Conservation (phyloP, 2,329 filamentous ascomycete genomes). For the Fusarium anguioides region DNA sequence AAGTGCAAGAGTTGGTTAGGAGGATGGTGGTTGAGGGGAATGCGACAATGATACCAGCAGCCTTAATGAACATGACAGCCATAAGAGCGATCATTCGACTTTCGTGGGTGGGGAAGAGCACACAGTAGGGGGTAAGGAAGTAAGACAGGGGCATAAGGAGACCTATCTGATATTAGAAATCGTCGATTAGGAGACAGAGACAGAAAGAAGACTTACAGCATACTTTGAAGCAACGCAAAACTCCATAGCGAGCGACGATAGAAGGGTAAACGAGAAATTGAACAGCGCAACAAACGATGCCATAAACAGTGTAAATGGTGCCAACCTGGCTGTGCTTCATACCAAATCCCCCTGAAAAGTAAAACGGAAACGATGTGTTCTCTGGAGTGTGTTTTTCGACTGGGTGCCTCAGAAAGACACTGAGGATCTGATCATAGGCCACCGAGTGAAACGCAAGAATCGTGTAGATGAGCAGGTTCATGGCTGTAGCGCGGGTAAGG, state of each 20-base stretch:
- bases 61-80: slow-evolving; percentile 77
- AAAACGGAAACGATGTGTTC: slow-evolving; percentile 76
- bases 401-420: slow-evolving; percentile 88
- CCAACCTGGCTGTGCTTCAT: slow-evolving; percentile 79
- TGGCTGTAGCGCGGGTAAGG: slow-evolving; percentile 77
- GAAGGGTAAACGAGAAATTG: slow-evolving; percentile 90
- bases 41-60: slow-evolving; percentile 80
- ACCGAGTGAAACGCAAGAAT: slow-evolving; percentile 84
- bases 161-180: slow-evolving; percentile 52
- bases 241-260: slow-evolving; percentile 77
- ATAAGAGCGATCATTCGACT: slow-evolving; percentile 72
- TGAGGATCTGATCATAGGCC: slow-evolving; percentile 87
- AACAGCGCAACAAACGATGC: slow-evolving; percentile 79
- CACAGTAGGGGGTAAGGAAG: slow-evolving; percentile 83
- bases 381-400: slow-evolving; percentile 65
- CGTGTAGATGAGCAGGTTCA: slow-evolving; percentile 82
- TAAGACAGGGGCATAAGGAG: slow-evolving; percentile 80
- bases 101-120: slow-evolving; percentile 63
- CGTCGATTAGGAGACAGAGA: fast-evolving
- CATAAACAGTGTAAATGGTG: slow-evolving; percentile 85
- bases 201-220: slow-evolving; percentile 57
- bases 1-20: slow-evolving; percentile 85
- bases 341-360: slow-evolving; percentile 86
- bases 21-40: slow-evolving; percentile 93
- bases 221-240: slow-evolving; percentile 77